Evolutionary conservation across 1,284 basidiomycete species (phyloP), one percentile per base, ranked within the genome.

Genomic region (Rhodotorula sp.): DNA sequence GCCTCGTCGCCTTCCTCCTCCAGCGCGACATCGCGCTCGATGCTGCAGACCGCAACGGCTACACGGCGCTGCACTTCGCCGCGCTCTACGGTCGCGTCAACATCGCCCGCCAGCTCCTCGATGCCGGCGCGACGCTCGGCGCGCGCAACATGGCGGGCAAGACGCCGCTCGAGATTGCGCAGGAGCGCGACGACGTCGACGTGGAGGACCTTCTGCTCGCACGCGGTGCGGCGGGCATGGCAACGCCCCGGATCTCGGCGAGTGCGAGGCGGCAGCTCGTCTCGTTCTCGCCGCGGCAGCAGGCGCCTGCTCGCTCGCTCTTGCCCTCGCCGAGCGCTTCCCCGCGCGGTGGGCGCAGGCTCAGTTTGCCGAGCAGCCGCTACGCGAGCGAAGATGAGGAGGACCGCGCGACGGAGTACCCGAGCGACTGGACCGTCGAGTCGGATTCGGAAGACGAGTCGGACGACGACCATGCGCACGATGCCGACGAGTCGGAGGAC

Each of bases 11-110:
- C 52, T 91, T 91, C 79, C 85, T 99, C 62, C 83, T 97, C 63
- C 81, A 84, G 2, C 89, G 88, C 63, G 88, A 87, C 21, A 89
- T 90, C 46, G 91, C 94, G 77, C 77, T 94, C 59, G 92, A 98
- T 80, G 86, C 87, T 4, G 88, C 92, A 67, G 97, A 99, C 81
- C 85, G 87, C 71, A 97, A 93, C 80, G 96, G 96, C 10, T 93
- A 87, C 79, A 98, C 95, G 0, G 88, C 96, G 0, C 83, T 98
- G 50, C 92, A 96, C 80, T 90, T 96, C 79, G 91, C 94, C 21
- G 90, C 88, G 0, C 83, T 95, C 55, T 85, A 85, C 25, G 87
- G 87, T 41, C 88, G 90, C 27, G 82, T 84, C 57, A 85, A 86
- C 16, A 93, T 92, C 79, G 87, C 88, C 0, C 84, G 85, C 53